A percentile compares a stretch with the other conserved stretches of the same genome.
Evolutionary conservation across 176 grass and related monocot genomes (phyloP).

Genomic region (Calamus simplicifolius): DNA sequence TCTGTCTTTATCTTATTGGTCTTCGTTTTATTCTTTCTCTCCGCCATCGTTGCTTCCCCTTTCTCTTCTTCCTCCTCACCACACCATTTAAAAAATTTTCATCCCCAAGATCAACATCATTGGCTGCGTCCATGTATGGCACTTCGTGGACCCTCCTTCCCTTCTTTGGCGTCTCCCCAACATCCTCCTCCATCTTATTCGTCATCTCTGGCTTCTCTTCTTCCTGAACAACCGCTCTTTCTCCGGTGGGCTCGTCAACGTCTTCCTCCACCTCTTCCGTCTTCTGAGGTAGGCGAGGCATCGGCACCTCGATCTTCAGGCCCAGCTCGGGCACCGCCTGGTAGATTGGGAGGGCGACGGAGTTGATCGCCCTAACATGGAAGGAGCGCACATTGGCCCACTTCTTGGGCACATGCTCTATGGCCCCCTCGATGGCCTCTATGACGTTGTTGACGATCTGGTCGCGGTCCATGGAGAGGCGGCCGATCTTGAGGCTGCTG

Average conservation of each 20-base stretch:
- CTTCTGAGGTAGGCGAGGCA: conserved; percentile 6
- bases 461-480: conserved; percentile 66
- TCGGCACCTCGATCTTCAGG: conserved; percentile 58
- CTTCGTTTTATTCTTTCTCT: conserved; percentile 28
- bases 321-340: conserved; percentile 56
- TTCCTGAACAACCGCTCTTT: not conserved
- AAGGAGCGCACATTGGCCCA: conserved; percentile 68
- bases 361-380: conserved; percentile 54
- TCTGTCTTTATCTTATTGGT: conserved; percentile 12
- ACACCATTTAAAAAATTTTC: too few relatives aligned
- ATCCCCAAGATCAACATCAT: too few relatives aligned
- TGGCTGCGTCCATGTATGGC: too few relatives aligned
- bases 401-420: conserved; percentile 63
- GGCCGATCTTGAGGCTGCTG: conserved; percentile 53
- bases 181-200: conserved; percentile 29
- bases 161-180: conserved; percentile 34
- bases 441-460: conserved; percentile 61
- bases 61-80: not conserved
- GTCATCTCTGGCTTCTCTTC: conserved; percentile 1
- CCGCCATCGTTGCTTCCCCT: not conserved
- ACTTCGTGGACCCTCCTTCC: not conserved
- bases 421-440: conserved; percentile 29
- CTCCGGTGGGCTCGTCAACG: not conserved
- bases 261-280: conserved; percentile 1
- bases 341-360: conserved; percentile 61